Percentiles rank a stretch among this genome's conserved stretches.
Conservation (phyloP, 805 yeast genomes). For the Candida nitratophila region DNA sequence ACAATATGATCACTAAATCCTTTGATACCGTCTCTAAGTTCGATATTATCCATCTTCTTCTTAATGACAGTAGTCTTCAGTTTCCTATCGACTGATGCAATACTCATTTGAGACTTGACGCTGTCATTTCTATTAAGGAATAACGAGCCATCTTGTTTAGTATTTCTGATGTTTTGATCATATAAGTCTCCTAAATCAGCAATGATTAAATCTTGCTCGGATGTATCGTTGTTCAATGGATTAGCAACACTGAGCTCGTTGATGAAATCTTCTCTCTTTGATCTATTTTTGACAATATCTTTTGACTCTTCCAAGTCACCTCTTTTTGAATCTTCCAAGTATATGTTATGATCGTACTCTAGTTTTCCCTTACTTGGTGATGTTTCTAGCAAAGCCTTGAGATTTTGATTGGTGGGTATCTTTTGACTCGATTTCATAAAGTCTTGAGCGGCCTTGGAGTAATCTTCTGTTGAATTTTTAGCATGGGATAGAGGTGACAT, state of each 20-base stretch:
- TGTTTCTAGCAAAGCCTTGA: slow-evolving; percentile 33
- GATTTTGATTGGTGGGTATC: slow-evolving; percentile 34
- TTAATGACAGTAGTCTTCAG: slow-evolving; percentile 16
- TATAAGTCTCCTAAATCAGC: slow-evolving; percentile 25
- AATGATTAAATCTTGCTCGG: slow-evolving; percentile 19
- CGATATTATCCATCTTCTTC: slow-evolving; percentile 8
- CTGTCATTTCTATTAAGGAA: slow-evolving; percentile 23
- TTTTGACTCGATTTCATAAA: slow-evolving; percentile 14
- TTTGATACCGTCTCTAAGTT: slow-evolving; percentile 14
- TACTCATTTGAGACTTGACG: slow-evolving; percentile 21
- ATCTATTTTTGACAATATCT: slow-evolving; percentile 10
- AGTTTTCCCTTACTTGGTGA: slow-evolving; percentile 6
- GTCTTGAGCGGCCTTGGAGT: slow-evolving; percentile 19
- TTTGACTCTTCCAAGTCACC: slow-evolving; percentile 12
- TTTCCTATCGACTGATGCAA: slow-evolving; percentile 20
- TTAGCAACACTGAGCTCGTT: slow-evolving; percentile 9
- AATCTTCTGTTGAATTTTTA: slow-evolving; percentile 4
- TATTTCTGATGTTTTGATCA: slow-evolving; percentile 27
- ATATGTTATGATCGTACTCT: slow-evolving; percentile 21
- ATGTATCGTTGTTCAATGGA: slow-evolving; percentile 7
- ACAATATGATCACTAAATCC: slow-evolving; percentile 16
- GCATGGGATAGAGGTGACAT: slow-evolving; percentile 14
- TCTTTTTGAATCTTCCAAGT: slow-evolving; percentile 18
- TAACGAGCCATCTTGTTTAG: slow-evolving; percentile 13
- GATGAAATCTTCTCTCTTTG: slow-evolving; percentile 11